Evolutionary conservation across 108 stramenopile genomes (phyloP), one percentile per base, ranked within the genome.

Genomic region (Fistulifera solaris): DNA sequence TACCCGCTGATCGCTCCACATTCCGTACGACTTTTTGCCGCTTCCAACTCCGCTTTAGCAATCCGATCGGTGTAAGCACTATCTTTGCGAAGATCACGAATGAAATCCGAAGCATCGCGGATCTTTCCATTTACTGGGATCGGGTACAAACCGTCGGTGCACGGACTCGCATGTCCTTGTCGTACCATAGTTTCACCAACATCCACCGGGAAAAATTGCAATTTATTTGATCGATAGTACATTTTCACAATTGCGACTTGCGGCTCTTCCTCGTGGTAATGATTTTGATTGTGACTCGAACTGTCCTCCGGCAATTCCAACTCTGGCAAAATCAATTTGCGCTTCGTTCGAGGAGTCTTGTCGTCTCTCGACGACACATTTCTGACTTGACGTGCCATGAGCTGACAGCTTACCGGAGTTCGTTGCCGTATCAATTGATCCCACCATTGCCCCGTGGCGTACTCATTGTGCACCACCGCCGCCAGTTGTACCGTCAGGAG

Each of bases 61-160:
- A 90, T 66, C 50, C 63, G 51, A 16, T 83, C 76, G 2, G 84
- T 27, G 38, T 86, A 90, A 18, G 71, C 66, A 18, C 67, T 63
- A 66, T 90, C 85, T 4, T 56, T 23, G 41, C 72, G 67, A 14
- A 85, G 57, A 53, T 83, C 75, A 15, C 68, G 49, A 1, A 79
- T 47, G 14, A 70, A 65, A 40, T 85, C 76, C 41, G 75, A 67
- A 23, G 68, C 63, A 42, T 90, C 77, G 0, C 63, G 55, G 23
- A 70, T 59, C 8, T 41, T 19, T 13, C 19, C 19, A 11, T 16
- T 7, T 22, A 1, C 38, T 15, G 21, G 18, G n/a, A 16, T 51
- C 12, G 73, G 16, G 44, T 42, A 40, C 25, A 28, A 23, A 16
- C 19, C 39, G 5, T 56, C 27, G n/a, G n/a, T 26, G 15, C 19